These are phyloP conservation scores for Dioscorea dumetorum DNA, from an alignment of 106 monocot species.

Conservation along the genomic window DNA sequence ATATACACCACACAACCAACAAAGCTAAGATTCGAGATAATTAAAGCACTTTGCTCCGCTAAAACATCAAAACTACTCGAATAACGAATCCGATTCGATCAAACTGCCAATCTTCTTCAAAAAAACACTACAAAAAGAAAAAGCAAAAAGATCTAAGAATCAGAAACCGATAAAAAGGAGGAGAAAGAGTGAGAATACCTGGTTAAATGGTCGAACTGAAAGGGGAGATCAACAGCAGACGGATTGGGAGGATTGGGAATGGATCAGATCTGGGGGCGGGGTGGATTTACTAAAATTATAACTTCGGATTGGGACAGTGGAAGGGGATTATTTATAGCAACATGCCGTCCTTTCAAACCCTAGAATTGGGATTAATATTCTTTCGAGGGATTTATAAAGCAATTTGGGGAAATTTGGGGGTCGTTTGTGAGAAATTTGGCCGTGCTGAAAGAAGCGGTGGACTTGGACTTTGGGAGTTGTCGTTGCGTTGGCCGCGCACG, in stretches of 20 bases:
- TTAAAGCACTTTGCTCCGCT: too few species aligned
- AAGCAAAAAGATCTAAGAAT: background rate
- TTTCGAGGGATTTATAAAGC: background rate
- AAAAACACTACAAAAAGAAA: background rate
- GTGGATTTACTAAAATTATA: background rate
- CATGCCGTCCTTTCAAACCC: slow-evolving; percentile 5
- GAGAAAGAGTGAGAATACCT: background rate
- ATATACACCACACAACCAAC: too few species aligned
- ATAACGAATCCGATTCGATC: too few species aligned
- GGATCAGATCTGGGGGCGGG: background rate
- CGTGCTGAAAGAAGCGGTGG: too few species aligned
- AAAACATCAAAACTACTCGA: too few species aligned
- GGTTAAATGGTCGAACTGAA: background rate
- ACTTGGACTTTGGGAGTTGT: background rate
- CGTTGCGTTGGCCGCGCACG: background rate
- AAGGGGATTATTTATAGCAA: background rate
- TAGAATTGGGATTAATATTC: slow-evolving; percentile 2
- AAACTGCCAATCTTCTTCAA: too few species aligned
- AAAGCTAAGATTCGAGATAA: too few species aligned
- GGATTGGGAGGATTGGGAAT: background rate
- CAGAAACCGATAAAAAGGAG: background rate
- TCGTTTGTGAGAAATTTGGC: too few species aligned
- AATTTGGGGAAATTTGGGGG: too few species aligned
- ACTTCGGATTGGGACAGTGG: background rate
- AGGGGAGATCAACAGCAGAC: background rate